A percentile compares a stretch with the other conserved stretches of the same genome.
Conservation (phyloP, 306 rosid species). For the Nissolia schottii region DNA sequence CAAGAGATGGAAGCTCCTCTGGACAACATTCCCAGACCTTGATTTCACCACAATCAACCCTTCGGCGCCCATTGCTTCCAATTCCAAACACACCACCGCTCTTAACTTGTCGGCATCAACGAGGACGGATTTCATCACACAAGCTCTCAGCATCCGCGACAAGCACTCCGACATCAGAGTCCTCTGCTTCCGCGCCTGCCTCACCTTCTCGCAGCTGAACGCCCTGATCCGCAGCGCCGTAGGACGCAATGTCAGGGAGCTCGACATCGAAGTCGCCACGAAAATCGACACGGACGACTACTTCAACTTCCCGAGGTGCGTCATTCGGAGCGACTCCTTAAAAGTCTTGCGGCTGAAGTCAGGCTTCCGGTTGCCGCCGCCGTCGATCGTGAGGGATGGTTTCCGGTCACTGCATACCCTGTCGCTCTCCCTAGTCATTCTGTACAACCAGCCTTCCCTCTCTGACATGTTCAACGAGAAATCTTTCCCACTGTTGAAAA, state of each 20-base stretch:
- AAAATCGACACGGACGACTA: conserved; percentile 49
- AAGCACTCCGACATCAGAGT: conserved; percentile 48
- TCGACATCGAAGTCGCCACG: conserved; percentile 54
- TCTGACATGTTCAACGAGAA: conserved; percentile 52
- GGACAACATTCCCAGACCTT: conserved; percentile 77
- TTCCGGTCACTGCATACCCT: conserved; percentile 48
- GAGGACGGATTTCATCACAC: conserved; percentile 41
- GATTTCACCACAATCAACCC: conserved; percentile 59
- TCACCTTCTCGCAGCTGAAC: conserved; percentile 62
- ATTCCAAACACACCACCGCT: background rate
- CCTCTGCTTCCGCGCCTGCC: conserved; percentile 51
- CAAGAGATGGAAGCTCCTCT: conserved; percentile 55
- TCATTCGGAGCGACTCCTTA: conserved; percentile 46
- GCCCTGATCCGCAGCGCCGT: conserved; percentile 57
- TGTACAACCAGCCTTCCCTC: conserved; percentile 46
- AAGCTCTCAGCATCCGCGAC: conserved; percentile 44
- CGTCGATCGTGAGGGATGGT: conserved; percentile 48
- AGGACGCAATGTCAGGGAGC: conserved; percentile 52
- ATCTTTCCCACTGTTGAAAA: conserved; percentile 53
- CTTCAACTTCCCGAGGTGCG: conserved; percentile 69
- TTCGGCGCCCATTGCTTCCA: background rate
- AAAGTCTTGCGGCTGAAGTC: conserved; percentile 50
- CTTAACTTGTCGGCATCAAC: background rate
- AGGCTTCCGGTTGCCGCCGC: conserved; percentile 72
- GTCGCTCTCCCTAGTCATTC: conserved; percentile 39